These are phyloP conservation scores for Chaetomiaceae sp. DNA, from an alignment of 2,329 filamentous ascomycete genomes.

Conservation along the genomic window DNA sequence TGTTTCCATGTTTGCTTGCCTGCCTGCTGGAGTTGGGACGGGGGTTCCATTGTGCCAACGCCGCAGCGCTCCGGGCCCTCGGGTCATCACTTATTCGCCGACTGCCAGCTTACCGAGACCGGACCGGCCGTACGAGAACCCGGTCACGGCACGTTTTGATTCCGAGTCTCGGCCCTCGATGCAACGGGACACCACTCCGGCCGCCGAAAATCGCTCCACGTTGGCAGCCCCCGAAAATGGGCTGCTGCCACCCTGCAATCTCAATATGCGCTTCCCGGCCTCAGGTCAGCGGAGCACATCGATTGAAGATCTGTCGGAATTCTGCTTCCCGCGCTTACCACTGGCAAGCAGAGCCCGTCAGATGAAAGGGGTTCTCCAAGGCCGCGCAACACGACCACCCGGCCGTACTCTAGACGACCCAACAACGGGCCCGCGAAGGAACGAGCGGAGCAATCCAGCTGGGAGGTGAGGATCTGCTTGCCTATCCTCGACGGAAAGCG, in stretches of 20 bases:
- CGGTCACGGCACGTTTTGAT: constrained; percentile 14
- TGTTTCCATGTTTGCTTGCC: constrained; percentile 13
- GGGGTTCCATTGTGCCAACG: neutral
- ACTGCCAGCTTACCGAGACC: constrained; percentile 14
- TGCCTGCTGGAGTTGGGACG: constrained; percentile 13
- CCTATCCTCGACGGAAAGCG: neutral
- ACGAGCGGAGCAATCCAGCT: too few relatives aligned
- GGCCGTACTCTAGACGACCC: constrained; percentile 5
- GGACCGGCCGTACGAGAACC: constrained; percentile 16
- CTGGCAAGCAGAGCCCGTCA: constrained; percentile 7
- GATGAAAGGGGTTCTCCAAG: constrained; percentile 10
- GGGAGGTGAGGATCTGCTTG: constrained; percentile 7
- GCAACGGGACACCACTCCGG: constrained; percentile 4
- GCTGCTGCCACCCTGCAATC: constrained; percentile 17
- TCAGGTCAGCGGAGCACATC: neutral
- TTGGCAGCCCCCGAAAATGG: constrained; percentile 2
- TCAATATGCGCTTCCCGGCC: neutral
- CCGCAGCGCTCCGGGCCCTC: constrained; percentile 9
- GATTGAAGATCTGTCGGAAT: neutral
- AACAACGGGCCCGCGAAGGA: neutral
- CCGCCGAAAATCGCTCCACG: neutral
- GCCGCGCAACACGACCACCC: constrained; percentile 15
- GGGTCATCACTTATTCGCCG: constrained; percentile 3
- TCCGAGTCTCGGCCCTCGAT: constrained; percentile 8
- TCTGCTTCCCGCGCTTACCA: neutral